Evolutionary conservation across 2,329 filamentous ascomycete genomes (phyloP), one percentile per base, ranked within the genome.

Genomic region (Arthroderma sp.): DNA sequence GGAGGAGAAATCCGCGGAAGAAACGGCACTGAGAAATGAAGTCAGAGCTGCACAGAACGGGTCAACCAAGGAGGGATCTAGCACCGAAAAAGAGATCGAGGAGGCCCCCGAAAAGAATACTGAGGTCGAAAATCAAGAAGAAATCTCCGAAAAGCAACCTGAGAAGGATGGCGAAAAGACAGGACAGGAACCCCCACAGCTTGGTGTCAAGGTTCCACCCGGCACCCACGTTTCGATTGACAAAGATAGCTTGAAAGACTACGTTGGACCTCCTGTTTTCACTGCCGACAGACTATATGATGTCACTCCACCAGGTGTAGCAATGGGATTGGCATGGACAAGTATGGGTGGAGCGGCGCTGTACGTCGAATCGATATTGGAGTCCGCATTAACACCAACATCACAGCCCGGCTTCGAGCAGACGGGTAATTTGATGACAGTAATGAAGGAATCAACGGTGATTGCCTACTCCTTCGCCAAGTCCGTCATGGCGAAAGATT

Each of bases 291-390:
- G 93, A 44, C 74, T 98, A 9, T 98, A 96, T 70, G 91, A 98
- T 56, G 78, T 80, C 40, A 94, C 87, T 48, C 91, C 93, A 3
- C 78, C 91, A 1, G 91, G 91, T 65, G 91, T 98, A 10, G 85
- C 88, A 22, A 96, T 98, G 91, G 91, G 91, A 52, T 76, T 98
- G 43, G 91, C 91, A 5, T 98, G 91, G 91, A 98, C 93, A 5
- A 86, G 87, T 59, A 86, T 98, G 77, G 91, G 91, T 49, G 91
- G 91, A 48, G 86, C 91, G 4, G 91, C 91, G 42, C 80, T 98
- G 62, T 98, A 98, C 65, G 86, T 98, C 47, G 91, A 98, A 66
- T 93, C 88, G 1, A 96, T 98, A 50, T 70, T 98, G 42, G 88
- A 98, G 61, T 83, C 80, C 48, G 78, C 84, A 0, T 74, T 96